Evolutionary conservation across 768 basidiomycete genomes (phyloP).

Genomic region (Floccularia luteovirens): DNA sequence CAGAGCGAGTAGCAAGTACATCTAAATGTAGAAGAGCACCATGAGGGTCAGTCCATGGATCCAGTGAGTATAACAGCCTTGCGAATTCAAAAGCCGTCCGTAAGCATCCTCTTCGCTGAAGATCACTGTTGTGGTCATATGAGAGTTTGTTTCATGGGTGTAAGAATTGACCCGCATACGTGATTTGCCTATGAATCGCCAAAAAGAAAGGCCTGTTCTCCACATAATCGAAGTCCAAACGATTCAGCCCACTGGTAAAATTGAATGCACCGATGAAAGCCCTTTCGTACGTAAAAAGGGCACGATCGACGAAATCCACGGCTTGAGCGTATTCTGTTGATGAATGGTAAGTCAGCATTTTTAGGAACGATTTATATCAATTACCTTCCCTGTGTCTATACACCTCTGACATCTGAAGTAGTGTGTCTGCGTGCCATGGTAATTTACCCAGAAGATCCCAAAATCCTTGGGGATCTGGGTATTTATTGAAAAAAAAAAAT

Average conservation of each 20-base stretch:
- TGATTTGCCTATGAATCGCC: slow-evolving; percentile 76
- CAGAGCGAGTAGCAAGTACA: slow-evolving; percentile 74
- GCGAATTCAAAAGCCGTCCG: slow-evolving; percentile 91
- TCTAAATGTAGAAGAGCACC: slow-evolving; percentile 81
- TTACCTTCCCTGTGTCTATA: slow-evolving; percentile 83
- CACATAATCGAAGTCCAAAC: slow-evolving; percentile 84
- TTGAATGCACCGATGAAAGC: slow-evolving; percentile 84
- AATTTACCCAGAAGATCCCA: slow-evolving; percentile 67
- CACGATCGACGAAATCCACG: slow-evolving; percentile 86
- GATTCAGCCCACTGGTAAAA: slow-evolving; percentile 71
- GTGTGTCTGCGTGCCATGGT: slow-evolving; percentile 91
- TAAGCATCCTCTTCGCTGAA: slow-evolving; percentile 84
- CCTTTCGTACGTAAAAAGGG: slow-evolving; percentile 89
- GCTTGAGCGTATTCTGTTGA: slow-evolving; percentile 70
- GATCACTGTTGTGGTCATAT: slow-evolving; percentile 40
- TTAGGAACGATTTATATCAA: slow-evolving; percentile 7
- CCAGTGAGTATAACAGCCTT: slow-evolving; percentile 75
- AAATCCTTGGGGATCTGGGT: slow-evolving; percentile 68
- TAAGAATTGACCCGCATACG: slow-evolving; percentile 35
- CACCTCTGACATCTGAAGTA: slow-evolving; percentile 81
- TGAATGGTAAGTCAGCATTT: slow-evolving; percentile 2
- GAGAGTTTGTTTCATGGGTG: not conserved
- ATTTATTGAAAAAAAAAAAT: too few relatives aligned
- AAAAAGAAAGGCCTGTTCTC: slow-evolving; percentile 94
- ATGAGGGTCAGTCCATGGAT: slow-evolving; percentile 86